Base-by-base conservation (phyloP, 2,329 filamentous ascomycete genomes). In the Xylaria arbuscula region DNA sequence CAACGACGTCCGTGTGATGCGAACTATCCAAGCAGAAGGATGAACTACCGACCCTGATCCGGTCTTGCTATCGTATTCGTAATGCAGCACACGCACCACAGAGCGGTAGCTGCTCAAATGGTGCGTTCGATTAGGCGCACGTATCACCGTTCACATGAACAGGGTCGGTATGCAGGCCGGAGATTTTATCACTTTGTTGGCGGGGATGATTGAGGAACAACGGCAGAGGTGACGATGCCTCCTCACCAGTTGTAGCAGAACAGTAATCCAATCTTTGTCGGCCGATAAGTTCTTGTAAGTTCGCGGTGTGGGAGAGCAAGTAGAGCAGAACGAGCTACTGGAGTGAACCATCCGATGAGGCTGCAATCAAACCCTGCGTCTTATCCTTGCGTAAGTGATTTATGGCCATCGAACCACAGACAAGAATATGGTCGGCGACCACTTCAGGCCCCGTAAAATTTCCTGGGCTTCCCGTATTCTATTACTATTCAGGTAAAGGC, bases 331-430 rank as follows among this genome's bases (percentile, higher is more conserved):
- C 2, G 15, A 32, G 48, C 48, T 13, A 34, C 17, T 40, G 19
- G 53, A 42, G 54, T 57, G 36, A 59, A 48, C 17, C 17, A 51
- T 61, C 50, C 62, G 61, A 56, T 63, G 67, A 71, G 70, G 68
- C 68, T 71, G 66, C 45, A 71, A 71, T 71, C 61, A 71, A 71
- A 70, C 63, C 62, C 28, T 72, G 70, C 68, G 66, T 56, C 47
- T 50, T 17, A 70, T 70, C 70, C 68, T 67, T 70, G 70, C 48
- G 68, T 58, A 63, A 64, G 60, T 68, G 60, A 60, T 66, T 60
- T 51, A 15, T 54, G 50, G 50, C 38, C 61, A 58, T 66, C 56
- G 56, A 67, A 54, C 60, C 62, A 67, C 57, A 28, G 51, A 55
- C 22, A 47, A 59, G 40, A 59, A 56, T 50, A 47, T 65, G 69